Evolutionary conservation across 192 early-diverging fungal genomes (phyloP).

Genomic region (Polychytrium aggregatum): DNA sequence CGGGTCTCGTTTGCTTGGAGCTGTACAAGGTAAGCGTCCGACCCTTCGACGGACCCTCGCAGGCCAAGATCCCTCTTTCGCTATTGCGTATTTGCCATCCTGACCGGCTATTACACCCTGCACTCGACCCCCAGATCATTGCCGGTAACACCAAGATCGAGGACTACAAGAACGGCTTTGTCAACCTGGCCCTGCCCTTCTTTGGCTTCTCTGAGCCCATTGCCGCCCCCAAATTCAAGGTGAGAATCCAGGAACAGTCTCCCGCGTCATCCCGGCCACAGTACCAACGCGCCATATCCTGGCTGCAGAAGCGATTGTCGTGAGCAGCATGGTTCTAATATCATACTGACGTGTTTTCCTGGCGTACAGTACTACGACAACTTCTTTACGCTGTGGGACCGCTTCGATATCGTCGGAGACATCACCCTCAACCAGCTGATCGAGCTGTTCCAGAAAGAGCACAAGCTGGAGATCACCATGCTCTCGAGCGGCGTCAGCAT

Average conservation of each 20-base stretch:
- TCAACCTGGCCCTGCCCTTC: slow-evolving; percentile 96
- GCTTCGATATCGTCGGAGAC: slow-evolving; percentile 75
- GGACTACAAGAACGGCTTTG: slow-evolving; percentile 98
- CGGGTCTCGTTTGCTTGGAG: slow-evolving; percentile 95
- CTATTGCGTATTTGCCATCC: not conserved
- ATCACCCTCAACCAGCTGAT: slow-evolving; percentile 84
- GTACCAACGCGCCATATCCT: too few species aligned
- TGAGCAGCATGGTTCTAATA: too few species aligned
- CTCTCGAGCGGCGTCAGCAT: slow-evolving; percentile 82
- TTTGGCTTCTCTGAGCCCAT: slow-evolving; percentile 99
- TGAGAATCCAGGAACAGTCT: not conserved
- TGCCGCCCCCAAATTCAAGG: slow-evolving; percentile 68
- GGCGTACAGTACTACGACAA: slow-evolving; percentile 57
- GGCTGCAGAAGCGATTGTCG: too few species aligned
- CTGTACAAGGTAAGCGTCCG: slow-evolving; percentile 65
- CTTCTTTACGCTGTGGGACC: slow-evolving; percentile 91
- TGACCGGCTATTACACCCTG: not conserved
- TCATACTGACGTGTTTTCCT: not conserved
- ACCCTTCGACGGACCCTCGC: not conserved
- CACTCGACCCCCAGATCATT: slow-evolving; percentile 32
- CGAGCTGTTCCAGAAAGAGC: slow-evolving; percentile 67
- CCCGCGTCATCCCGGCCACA: too few species aligned
- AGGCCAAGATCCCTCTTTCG: not conserved
- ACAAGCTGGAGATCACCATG: slow-evolving; percentile 87
- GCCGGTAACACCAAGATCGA: slow-evolving; percentile 71